A percentile compares a stretch with the other conserved stretches of the same genome.
phyloP scores from a whole-genome alignment of 2,329 filamentous ascomycete genomes.

The Aspergillus udagawae region DNA sequence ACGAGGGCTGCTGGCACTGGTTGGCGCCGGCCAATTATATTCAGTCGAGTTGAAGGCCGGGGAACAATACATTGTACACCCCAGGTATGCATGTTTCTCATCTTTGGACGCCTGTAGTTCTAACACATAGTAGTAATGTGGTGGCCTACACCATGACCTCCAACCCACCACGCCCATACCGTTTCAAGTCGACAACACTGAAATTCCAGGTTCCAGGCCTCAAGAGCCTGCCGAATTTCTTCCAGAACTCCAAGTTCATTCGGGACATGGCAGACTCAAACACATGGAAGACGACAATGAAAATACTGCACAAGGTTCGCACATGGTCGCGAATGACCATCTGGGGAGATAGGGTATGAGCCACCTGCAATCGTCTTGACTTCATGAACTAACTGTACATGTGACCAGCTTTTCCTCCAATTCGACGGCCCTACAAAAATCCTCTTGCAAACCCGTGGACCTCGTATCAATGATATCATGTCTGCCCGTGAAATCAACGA shows the following conservation, averaged over 20 bases:
- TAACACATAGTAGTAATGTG: slow-evolving; percentile 59
- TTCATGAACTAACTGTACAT: slow-evolving; percentile 2
- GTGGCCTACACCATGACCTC: slow-evolving; percentile 81
- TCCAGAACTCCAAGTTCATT: slow-evolving; percentile 71
- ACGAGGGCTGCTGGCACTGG: slow-evolving; percentile 77
- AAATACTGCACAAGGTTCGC: slow-evolving; percentile 63
- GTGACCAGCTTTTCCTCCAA: slow-evolving; percentile 68
- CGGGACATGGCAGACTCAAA: slow-evolving; percentile 66
- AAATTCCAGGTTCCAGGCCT: slow-evolving; percentile 72
- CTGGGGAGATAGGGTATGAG: slow-evolving; percentile 76
- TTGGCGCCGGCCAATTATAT: slow-evolving; percentile 85
- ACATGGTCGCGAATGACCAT: slow-evolving; percentile 77
- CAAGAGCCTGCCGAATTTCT: slow-evolving; percentile 54
- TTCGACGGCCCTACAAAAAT: slow-evolving; percentile 85
- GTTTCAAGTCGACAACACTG: slow-evolving; percentile 73
- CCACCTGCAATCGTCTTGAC: background rate
- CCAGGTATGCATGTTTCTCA: slow-evolving; percentile 46
- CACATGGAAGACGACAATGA: slow-evolving; percentile 66
- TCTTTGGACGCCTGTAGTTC: background rate
- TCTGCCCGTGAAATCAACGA: slow-evolving; percentile 80
- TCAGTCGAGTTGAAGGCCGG: slow-evolving; percentile 74
- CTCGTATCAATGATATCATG: slow-evolving; percentile 72
- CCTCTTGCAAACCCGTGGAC: slow-evolving; percentile 81
- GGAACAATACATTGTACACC: slow-evolving; percentile 88
- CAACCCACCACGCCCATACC: slow-evolving; percentile 74